Evolutionary conservation across 2,329 filamentous ascomycete genomes (phyloP).

Genomic region (Claviceps cyperi): DNA sequence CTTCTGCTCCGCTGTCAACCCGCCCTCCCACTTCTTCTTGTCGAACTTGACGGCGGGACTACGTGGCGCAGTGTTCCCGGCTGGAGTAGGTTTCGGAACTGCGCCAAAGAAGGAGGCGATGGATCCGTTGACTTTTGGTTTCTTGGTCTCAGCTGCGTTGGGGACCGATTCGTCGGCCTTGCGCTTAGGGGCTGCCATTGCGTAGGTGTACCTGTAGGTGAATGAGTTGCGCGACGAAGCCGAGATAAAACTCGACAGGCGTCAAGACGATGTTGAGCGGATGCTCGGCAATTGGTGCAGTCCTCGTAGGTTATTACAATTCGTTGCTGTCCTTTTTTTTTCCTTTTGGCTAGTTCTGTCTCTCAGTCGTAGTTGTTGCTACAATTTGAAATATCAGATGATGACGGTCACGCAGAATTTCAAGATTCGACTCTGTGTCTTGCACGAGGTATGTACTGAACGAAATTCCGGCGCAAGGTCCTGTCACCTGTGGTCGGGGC

Average conservation of each 20-base stretch:
- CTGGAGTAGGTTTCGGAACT: conserved; percentile 34
- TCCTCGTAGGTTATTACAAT: background rate
- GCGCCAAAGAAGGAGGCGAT: conserved; percentile 83
- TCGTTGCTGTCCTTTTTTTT: background rate
- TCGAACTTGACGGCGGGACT: conserved; percentile 49
- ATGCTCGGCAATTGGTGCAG: background rate
- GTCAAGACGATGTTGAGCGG: no score
- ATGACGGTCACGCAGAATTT: no score
- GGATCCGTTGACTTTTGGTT: conserved; percentile 57
- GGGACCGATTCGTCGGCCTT: conserved; percentile 37
- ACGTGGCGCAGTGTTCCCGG: conserved; percentile 16
- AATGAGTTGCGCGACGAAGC: background rate
- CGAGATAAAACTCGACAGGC: background rate
- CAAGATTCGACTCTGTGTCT: no score
- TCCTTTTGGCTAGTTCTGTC: no score
- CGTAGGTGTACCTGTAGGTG: conserved; percentile 4
- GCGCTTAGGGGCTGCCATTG: conserved; percentile 49
- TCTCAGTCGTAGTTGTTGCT: no score
- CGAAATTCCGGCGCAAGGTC: no score
- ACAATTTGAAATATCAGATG: no score
- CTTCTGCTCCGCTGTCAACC: conserved; percentile 67
- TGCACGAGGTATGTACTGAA: no score
- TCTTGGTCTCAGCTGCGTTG: conserved; percentile 43
- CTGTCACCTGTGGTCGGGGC: no score
- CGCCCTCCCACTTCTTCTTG: conserved; percentile 78